Conservation (phyloP, 2,329 filamentous ascomycete species). For the Verticillium zaregamsianum region DNA sequence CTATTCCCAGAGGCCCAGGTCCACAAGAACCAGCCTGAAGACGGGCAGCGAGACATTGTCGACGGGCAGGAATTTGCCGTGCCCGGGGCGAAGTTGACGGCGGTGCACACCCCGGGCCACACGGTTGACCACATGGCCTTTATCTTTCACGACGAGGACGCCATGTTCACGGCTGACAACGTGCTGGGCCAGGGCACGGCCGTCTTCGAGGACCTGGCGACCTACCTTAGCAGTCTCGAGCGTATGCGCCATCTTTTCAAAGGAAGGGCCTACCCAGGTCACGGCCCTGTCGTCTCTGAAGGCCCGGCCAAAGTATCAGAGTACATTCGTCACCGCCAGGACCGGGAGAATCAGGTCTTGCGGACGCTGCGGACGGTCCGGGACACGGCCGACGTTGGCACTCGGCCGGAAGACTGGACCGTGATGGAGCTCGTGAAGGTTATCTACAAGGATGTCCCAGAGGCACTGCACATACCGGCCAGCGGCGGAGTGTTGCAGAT, state of each 20-base stretch:
- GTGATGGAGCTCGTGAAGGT: conserved; percentile 81
- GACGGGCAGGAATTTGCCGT: conserved; percentile 52
- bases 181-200: conserved; percentile 83
- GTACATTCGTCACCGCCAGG: conserved; percentile 77
- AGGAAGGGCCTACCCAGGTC: conserved; percentile 79
- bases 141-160: conserved; percentile 70
- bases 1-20: conserved; percentile 60
- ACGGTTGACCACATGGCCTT: conserved; percentile 80
- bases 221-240: conserved; percentile 65
- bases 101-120: conserved; percentile 63
- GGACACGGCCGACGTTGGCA: not conserved
- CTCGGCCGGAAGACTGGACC: conserved; percentile 48
- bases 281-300: conserved; percentile 74
- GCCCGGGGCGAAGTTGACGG: conserved; percentile 62
- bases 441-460: conserved; percentile 78
- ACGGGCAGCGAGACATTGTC: conserved; percentile 41
- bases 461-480: conserved; percentile 71
- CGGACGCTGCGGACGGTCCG: conserved; percentile 46
- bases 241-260: conserved; percentile 63
- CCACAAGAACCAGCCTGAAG: conserved; percentile 60
- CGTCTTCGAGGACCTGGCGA: conserved; percentile 72
- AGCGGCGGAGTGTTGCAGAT: conserved; percentile 74
- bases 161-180: conserved; percentile 87
- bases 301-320: conserved; percentile 69
- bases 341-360: conserved; percentile 76